Evolutionary conservation across 306 rosid species (phyloP).

Genomic region (Lablab purpureus): DNA sequence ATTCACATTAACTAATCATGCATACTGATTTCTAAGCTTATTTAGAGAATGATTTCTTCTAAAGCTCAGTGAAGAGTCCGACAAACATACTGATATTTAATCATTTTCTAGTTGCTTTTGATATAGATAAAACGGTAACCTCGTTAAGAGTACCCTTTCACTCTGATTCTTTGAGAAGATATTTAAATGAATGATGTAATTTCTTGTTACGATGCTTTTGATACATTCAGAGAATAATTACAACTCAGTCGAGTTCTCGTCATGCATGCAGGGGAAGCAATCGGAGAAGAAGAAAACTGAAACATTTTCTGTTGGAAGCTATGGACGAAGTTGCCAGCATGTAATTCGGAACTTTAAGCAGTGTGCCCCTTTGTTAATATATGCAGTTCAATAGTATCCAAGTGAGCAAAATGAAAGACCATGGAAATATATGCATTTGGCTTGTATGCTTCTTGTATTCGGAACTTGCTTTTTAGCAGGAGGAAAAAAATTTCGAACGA

Average conservation of each 20-base stretch:
- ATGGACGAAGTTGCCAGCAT: conserved; percentile 38
- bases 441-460: conserved; percentile 32
- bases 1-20: background rate
- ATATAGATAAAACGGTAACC: conserved; percentile 15
- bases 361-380: conserved; percentile 1
- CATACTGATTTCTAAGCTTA: background rate
- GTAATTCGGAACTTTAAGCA: conserved; percentile 36
- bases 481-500: conserved; percentile 4
- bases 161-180: conserved; percentile 10
- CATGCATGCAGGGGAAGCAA: conserved; percentile 65
- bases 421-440: conserved; percentile 11
- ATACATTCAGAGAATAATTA: conserved; percentile 4
- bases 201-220: background rate
- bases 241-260: conserved; percentile 38
- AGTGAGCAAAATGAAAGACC: conserved; percentile 30
- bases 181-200: background rate
- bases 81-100: background rate
- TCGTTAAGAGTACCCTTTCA: conserved; percentile 10
- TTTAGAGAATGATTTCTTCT: background rate
- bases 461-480: conserved; percentile 7
- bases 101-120: conserved; percentile 12
- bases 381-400: conserved; percentile 35
- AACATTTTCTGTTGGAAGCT: conserved; percentile 54
- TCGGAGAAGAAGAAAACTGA: conserved; percentile 75
- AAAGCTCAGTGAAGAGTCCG: background rate